Conservation (phyloP, 2,329 filamentous ascomycete species). For the Cladophialophora yegresii region DNA sequence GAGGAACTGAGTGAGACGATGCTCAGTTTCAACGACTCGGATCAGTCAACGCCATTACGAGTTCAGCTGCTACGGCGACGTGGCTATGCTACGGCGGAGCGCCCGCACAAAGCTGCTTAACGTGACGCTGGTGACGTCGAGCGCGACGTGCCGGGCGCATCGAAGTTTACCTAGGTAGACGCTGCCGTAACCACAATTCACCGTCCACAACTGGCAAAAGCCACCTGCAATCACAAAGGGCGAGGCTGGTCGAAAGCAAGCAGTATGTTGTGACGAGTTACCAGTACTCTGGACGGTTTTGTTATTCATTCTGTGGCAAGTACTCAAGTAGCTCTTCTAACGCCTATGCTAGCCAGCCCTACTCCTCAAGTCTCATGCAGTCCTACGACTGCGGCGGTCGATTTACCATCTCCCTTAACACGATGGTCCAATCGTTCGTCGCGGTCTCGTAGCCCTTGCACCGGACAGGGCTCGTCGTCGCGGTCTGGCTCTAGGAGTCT, state of each 20-base stretch:
- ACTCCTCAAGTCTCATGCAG: background rate
- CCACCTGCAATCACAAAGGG: no score
- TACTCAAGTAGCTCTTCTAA: no score
- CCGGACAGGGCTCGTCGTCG: background rate
- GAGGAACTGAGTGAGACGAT: constrained; percentile 27
- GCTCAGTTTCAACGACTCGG: constrained; percentile 10
- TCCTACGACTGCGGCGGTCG: background rate
- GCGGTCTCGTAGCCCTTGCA: background rate
- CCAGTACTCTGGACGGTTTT: background rate
- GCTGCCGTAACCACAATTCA: no score
- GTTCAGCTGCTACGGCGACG: background rate
- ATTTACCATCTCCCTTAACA: background rate
- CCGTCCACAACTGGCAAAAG: no score
- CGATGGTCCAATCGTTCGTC: background rate
- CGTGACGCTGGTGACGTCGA: background rate
- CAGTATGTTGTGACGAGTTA: background rate
- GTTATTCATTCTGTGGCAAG: no score
- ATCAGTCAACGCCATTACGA: constrained; percentile 1
- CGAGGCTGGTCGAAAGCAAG: background rate
- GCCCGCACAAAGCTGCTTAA: background rate
- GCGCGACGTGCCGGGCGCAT: no score
- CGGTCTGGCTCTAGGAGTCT: background rate
- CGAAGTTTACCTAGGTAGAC: no score
- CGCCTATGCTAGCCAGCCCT: no score
- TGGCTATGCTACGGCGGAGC: constrained; percentile 2